Evolutionary conservation across 805 yeast species (phyloP).

Genomic region (Candida alai): DNA sequence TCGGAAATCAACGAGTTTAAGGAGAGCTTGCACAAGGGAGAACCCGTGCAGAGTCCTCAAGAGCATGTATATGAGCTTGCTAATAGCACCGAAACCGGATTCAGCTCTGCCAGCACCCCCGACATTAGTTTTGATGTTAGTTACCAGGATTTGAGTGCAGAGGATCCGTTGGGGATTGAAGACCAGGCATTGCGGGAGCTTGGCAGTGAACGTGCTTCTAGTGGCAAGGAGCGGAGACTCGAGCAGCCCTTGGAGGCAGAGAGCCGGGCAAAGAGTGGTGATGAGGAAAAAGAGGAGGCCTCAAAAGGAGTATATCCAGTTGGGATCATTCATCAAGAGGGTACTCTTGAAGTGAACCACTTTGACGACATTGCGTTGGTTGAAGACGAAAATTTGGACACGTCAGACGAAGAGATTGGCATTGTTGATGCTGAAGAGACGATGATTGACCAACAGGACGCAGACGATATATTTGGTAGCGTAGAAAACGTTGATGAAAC

Average conservation of each 20-base stretch:
- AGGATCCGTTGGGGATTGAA: slow-evolving; percentile 36
- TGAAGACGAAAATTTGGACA: background rate
- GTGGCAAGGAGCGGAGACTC: no score
- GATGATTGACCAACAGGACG: background rate
- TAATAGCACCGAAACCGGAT: no score
- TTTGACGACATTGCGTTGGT: background rate
- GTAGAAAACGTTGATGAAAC: no score
- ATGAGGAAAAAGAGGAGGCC: no score
- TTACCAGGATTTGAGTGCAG: slow-evolving; percentile 37
- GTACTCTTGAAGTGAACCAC: no score
- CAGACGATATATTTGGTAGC: no score
- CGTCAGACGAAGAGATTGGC: slow-evolving; percentile 1
- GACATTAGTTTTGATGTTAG: slow-evolving; percentile 39
- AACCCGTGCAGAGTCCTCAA: background rate
- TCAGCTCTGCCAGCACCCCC: background rate
- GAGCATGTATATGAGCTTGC: background rate
- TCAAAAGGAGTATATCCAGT: no score
- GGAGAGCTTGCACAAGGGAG: background rate
- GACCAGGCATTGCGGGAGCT: slow-evolving; percentile 23
- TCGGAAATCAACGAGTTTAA: slow-evolving; percentile 42
- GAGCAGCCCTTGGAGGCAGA: no score
- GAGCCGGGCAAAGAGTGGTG: no score
- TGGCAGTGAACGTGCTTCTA: slow-evolving; percentile 5
- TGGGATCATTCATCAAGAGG: no score
- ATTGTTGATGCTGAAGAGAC: slow-evolving; percentile 1